These are phyloP conservation scores for Sphaerobolus stellatus DNA, from an alignment of 1,284 basidiomycete genomes.

Conservation along the genomic window DNA sequence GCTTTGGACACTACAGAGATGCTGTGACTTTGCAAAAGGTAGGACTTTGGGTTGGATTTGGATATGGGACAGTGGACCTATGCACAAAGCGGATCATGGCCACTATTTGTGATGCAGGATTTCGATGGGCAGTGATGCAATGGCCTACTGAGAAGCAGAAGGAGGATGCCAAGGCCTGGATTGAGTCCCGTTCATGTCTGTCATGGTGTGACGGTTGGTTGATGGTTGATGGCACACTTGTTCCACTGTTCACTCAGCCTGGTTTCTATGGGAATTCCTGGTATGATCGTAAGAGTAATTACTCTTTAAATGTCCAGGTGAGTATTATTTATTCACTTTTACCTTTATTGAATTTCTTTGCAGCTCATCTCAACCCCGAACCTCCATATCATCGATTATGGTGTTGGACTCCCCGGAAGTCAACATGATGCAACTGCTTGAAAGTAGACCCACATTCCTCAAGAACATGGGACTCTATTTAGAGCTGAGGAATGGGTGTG, in stretches of 20 bases:
- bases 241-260: constrained; percentile 28
- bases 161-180: constrained; percentile 26
- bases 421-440: constrained; percentile 35
- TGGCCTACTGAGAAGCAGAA: constrained; percentile 21
- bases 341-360: background rate
- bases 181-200: constrained; percentile 24
- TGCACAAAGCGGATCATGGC: no score
- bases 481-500: constrained; percentile 32
- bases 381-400: constrained; percentile 32
- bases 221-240: constrained; percentile 35
- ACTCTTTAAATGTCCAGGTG: constrained; percentile 36
- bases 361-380: constrained; percentile 31
- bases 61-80: no score
- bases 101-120: no score
- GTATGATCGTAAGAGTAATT: constrained; percentile 35
- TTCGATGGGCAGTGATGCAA: no score
- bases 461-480: constrained; percentile 25
- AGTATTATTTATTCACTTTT: constrained; percentile 10
- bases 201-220: constrained; percentile 33
- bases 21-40: no score
- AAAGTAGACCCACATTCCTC: constrained; percentile 22
- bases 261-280: constrained; percentile 29
- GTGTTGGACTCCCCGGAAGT: constrained; percentile 32
- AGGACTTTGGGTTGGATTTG: no score
- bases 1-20: no score